A percentile compares a stretch with the other conserved stretches of the same genome.
These are phyloP conservation scores for Colletotrichum sp. DNA, from an alignment of 2,329 filamentous ascomycete species.

Conservation along the genomic window DNA sequence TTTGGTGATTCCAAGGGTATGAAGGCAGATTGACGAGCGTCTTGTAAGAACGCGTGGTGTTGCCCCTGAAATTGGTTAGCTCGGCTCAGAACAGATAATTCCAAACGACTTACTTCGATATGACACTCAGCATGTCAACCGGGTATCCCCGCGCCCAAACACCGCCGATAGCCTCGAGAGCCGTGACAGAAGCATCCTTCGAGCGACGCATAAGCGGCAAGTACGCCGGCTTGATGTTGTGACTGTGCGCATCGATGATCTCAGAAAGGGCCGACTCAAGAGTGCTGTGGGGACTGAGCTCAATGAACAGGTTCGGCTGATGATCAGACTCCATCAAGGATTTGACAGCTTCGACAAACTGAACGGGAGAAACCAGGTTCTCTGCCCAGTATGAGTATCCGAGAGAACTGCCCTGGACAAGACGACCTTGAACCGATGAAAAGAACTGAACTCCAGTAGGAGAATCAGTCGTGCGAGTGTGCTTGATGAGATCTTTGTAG, in stretches of 20 bases:
- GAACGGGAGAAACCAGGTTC: slow-evolving; percentile 51
- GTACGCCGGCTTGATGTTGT: slow-evolving; percentile 24
- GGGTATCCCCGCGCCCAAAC: slow-evolving; percentile 41
- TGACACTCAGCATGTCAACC: slow-evolving; percentile 35
- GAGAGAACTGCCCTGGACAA: neutral
- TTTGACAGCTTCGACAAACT: slow-evolving; percentile 45
- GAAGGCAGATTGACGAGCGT: slow-evolving; percentile 51
- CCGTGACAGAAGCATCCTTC: slow-evolving; percentile 23
- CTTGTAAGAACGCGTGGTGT: neutral
- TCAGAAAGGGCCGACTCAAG: slow-evolving; percentile 42
- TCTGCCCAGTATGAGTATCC: slow-evolving; percentile 46
- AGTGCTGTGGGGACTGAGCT: slow-evolving; percentile 44
- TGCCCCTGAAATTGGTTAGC: slow-evolving; percentile 11
- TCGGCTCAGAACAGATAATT: neutral
- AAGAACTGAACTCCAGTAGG: slow-evolving; percentile 34
- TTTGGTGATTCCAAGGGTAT: slow-evolving; percentile 61
- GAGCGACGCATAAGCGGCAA: slow-evolving; percentile 32
- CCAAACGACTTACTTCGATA: slow-evolving; percentile 22
- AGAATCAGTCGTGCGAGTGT: slow-evolving; percentile 21
- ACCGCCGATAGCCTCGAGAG: slow-evolving; percentile 37
- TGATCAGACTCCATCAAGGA: slow-evolving; percentile 34
- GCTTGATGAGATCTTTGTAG: slow-evolving; percentile 35
- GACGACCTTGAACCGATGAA: slow-evolving; percentile 44
- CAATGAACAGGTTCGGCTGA: slow-evolving; percentile 41
- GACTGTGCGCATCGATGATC: slow-evolving; percentile 29